Conservation (phyloP, 2,329 filamentous ascomycete genomes). For the Lachnum nothofagi region DNA sequence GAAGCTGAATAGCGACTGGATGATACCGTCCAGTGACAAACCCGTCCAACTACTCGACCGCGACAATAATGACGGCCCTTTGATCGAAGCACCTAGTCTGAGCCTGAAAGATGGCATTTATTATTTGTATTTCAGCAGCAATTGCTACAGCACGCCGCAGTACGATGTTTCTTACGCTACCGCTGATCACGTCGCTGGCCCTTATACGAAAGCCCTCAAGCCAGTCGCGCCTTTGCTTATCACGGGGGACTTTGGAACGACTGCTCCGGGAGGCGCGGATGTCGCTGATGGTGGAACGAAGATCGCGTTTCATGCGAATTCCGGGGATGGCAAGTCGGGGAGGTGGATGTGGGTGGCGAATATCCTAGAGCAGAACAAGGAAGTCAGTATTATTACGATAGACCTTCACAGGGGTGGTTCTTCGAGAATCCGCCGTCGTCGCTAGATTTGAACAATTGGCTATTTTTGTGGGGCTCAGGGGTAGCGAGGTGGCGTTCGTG, state of each 20-base stretch:
- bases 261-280: not conserved
- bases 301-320: not conserved
- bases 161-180: constrained; percentile 59
- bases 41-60: constrained; percentile 45
- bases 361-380: not conserved
- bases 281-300: not conserved
- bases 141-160: constrained; percentile 48
- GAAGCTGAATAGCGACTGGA: constrained; percentile 44
- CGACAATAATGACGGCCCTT: constrained; percentile 42
- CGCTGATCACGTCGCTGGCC: not conserved
- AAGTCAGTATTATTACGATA: too few species aligned
- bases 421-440: too few species aligned
- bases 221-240: not conserved
- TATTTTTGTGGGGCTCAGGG: too few species aligned
- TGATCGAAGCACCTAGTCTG: constrained; percentile 57
- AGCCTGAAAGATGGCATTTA: constrained; percentile 46
- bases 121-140: constrained; percentile 56
- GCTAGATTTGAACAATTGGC: too few species aligned
- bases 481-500: too few species aligned
- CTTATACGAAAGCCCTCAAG: not conserved
- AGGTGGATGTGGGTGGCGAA: not conserved
- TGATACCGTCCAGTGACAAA: constrained; percentile 45
- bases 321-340: not conserved
- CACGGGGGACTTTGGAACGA: not conserved
- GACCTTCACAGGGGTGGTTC: too few species aligned